Percentiles rank a stretch among this genome's conserved stretches.
These are phyloP conservation scores for Torulaspora delbrueckii DNA, from an alignment of 805 yeast genomes.

Conservation along the genomic window DNA sequence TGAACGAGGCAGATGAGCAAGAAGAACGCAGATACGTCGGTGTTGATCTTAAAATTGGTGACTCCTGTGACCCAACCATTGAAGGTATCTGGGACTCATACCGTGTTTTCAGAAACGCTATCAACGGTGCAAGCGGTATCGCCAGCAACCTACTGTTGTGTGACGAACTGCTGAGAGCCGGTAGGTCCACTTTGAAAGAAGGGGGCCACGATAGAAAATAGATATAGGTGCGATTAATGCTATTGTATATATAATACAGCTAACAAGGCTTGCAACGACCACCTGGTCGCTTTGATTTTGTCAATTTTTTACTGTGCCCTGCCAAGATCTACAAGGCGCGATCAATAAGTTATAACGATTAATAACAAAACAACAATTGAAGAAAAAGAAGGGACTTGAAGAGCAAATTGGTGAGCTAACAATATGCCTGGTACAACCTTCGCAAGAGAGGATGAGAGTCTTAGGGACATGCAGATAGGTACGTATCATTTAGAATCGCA, in stretches of 20 bases:
- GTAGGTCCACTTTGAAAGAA: conserved; percentile 83
- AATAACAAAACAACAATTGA: not conserved
- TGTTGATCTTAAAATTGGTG: conserved; percentile 84
- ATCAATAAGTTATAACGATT: not conserved
- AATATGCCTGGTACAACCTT: conserved; percentile 22
- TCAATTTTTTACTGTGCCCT: not conserved
- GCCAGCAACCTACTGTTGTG: conserved; percentile 88
- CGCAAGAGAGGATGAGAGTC: conserved; percentile 22
- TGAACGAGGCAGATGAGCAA: conserved; percentile 45
- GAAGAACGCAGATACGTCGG: conserved; percentile 82
- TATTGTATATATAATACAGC: conserved; percentile 2
- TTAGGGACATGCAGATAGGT: conserved; percentile 42
- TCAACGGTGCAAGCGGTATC: conserved; percentile 89
- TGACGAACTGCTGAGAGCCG: conserved; percentile 95
- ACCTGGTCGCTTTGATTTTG: not conserved
- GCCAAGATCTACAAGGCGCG: not conserved
- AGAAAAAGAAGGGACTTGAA: not conserved
- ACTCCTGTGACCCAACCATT: conserved; percentile 88
- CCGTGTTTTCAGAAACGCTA: conserved; percentile 88
- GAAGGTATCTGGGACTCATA: conserved; percentile 97
- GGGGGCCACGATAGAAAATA: conserved; percentile 37
- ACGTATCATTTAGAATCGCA: conserved; percentile 13
- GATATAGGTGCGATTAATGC: not conserved
- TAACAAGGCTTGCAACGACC: not conserved
- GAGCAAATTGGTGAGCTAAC: not conserved